Base-by-base conservation (phyloP, 2,329 filamentous ascomycete species). In the Aotearoamyces nothofagi region DNA sequence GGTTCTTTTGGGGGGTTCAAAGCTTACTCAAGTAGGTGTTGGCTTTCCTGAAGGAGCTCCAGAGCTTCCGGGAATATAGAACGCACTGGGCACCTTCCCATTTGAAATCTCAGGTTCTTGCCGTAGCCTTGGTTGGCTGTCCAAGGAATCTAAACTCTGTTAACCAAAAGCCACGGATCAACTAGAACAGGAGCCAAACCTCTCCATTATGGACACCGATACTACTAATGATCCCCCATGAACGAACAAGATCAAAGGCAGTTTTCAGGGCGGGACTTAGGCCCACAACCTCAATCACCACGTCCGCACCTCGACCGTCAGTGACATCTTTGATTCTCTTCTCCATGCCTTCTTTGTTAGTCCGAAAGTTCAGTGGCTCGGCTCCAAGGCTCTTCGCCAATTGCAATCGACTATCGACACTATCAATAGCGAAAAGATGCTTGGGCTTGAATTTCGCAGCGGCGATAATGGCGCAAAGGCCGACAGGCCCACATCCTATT, bases 401-500 rank as follows among this genome's bases (percentile, higher is more conserved):
- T 29, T 78, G 71, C 23, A 94, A 61, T 32, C 86, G 66, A 35
- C 71, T 74, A 3, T 77, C 70, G 5, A 92, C 69, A 6, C 76
- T 74, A 53, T 92, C 83, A 27, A 92, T 68, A 5, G 81, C 82
- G 36, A 92, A 72, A 2, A 92, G 53, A 44, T 80, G 64, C 49
- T 74, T 78, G 1, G 83, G 82, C 39, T 71, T 69, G 51, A 73
- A 76, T 43, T 82, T 72, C n/a, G 78, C 59, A 5, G 79, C 77
- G 34, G 81, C 78, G 36, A 86, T 65, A 33, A 92, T 58, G 10
- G 84, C 82, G 50, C 86, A 93, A 9, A 93, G 63, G 1, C 83
- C 86, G 3, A 93, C 78, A 0, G 78, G 78, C 1, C 86, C 86
- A 46, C 84, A 92, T 4, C 86, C 86, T 34, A 93, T 69, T 12